Evolutionary conservation across 768 basidiomycete species (phyloP).

Genomic region (Amanita phalloides): DNA sequence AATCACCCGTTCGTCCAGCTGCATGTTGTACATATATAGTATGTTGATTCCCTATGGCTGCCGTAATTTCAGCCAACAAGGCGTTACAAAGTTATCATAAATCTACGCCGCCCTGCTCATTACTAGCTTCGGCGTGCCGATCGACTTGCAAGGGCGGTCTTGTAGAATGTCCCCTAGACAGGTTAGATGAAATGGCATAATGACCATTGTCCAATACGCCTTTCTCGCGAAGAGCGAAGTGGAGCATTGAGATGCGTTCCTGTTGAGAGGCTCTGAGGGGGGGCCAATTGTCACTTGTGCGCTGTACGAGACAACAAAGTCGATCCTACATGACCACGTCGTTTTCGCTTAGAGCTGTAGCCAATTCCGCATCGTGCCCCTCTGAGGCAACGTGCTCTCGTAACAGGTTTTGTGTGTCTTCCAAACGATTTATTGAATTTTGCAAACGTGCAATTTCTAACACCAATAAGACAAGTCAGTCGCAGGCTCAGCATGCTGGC

Average conservation of each 20-base stretch:
- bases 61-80: background rate
- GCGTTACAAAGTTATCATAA: background rate
- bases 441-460: conserved; percentile 69
- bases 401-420: conserved; percentile 50
- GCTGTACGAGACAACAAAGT: background rate
- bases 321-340: conserved; percentile 51
- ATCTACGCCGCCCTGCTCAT: background rate
- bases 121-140: background rate
- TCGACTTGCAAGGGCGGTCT: background rate
- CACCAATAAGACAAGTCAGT: conserved; percentile 1
- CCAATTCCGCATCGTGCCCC: conserved; percentile 32
- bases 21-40: background rate
- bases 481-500: background rate
- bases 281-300: background rate
- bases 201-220: conserved; percentile 40
- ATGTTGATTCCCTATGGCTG: background rate
- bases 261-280: conserved; percentile 59
- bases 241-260: conserved; percentile 63
- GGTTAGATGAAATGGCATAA: conserved; percentile 23
- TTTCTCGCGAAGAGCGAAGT: conserved; percentile 53
- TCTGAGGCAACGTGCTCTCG: conserved; percentile 29
- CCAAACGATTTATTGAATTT: conserved; percentile 57
- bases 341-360: conserved; percentile 60
- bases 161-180: background rate
- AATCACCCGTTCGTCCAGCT: too few species aligned